Evolutionary conservation across 768 basidiomycete genomes (phyloP), one percentile per base, ranked within the genome.

Genomic region (Lentinula sp.): DNA sequence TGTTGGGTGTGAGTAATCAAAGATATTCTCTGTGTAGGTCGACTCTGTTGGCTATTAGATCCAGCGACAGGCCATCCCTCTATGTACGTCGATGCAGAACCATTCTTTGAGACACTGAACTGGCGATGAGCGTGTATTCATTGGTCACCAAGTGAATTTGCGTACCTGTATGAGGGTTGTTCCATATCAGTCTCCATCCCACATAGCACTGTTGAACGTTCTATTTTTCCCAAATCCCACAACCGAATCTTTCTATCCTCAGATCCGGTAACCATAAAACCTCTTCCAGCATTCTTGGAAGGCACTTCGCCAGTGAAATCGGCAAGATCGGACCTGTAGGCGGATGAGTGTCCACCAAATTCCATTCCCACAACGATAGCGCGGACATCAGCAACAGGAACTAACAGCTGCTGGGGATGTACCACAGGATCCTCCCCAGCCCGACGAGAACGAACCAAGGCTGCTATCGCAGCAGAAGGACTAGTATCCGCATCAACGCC

Each of bases 241-340:
- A 93, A 78, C 28, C 93, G 80, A 43, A 99, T 79, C 65, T 86
- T 88, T 53, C 88, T 82, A 72, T 99, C 97, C 66, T 95, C 92
- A 0, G 95, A 96, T 1, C 93, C 96, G 23, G 84, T 93, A 32
- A 98, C 74, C 71, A 96, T 79, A 70, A 87, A 98, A 0, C 91
- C 93, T 37, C 82, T 77, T 23, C 74, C 74, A 28, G 68, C 64
- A 35, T 76, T 74, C 21, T 79, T 75, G n/a, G 73, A 72, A 18
- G 76, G 71, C 11, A 70, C 67, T 50, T 82, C 82, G 32, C 65
- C 71, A 31, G 68, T 70, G 40, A 79, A 63, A 45, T 80, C 80
- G 43, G 74, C 78, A 58, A 80, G 77, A 43, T 84, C 84, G 1
- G 80, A 77, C 58, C 81, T 73, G 63, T 85, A 80, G 43, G 80